Evolutionary conservation across 1,284 basidiomycete species (phyloP).

Genomic region (Tilletia horrida): DNA sequence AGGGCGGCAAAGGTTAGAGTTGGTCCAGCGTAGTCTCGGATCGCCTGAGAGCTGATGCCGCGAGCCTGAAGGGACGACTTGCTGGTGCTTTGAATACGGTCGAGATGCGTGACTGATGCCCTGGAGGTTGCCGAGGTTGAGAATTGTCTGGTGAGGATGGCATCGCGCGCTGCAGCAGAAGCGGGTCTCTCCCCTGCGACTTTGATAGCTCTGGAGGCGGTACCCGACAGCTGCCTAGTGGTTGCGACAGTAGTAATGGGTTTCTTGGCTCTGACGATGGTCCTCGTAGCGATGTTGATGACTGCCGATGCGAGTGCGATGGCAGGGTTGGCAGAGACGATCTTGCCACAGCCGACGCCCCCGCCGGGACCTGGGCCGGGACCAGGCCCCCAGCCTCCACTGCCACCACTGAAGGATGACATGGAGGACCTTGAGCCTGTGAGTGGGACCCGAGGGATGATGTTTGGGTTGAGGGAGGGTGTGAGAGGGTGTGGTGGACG

Average conservation of each 20-base stretch:
- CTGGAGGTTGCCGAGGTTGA: not conserved
- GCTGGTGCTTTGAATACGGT: not conserved
- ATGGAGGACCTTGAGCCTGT: not conserved
- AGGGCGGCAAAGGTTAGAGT: not conserved
- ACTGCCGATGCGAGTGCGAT: not conserved
- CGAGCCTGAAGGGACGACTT: not conserved
- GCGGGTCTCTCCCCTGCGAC: not conserved
- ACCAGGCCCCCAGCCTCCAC: not conserved
- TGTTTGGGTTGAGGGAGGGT: not conserved
- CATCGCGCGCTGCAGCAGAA: not conserved
- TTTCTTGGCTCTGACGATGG: not conserved
- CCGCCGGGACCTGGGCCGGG: conserved; percentile 7
- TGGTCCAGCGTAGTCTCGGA: not conserved
- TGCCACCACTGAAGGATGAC: not conserved
- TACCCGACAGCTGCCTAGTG: not conserved
- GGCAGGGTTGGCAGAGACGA: not conserved
- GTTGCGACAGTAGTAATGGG: not conserved
- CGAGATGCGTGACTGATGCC: not conserved
- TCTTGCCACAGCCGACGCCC: not conserved
- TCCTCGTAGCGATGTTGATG: not conserved
- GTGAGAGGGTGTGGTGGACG: not conserved
- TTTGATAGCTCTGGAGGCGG: not conserved
- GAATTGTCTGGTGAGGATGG: not conserved
- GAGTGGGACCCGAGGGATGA: not conserved
- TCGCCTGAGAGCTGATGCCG: too few relatives aligned